Evolutionary conservation across 2,329 filamentous ascomycete genomes (phyloP), one percentile per base, ranked within the genome.

Genomic region (Alternaria arbusti): DNA sequence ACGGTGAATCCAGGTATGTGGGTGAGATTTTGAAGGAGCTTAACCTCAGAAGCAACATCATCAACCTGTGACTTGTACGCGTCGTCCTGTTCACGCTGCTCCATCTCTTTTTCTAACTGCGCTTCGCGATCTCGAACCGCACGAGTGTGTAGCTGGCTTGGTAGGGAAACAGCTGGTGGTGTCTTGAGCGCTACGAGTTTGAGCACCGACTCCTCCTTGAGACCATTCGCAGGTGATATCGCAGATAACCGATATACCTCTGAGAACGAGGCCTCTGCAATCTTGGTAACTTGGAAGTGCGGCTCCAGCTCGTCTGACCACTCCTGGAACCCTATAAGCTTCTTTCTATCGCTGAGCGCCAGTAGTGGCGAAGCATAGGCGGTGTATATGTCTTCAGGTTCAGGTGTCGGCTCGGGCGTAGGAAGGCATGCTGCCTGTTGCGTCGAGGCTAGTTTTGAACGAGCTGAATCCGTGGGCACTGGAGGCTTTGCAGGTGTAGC

Each of bases 221-320:
- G 69, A 13, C 70, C 72, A 5, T 66, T 61, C 6, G 69, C 60
- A 45, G 69, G 59, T 23, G 63, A 66, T 44, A 74, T 73, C 3
- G 82, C 74, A 8, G 81, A 83, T 63, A 90, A 78, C 12, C 88
- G 86, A 74, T 89, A 90, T 4, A 91, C 88, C 71, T 90, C 88
- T 57, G 87, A 87, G 71, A 89, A 91, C 1, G 88, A 89, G 2
- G 89, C 89, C 74, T 91, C 88, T 9, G 88, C 88, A 36, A 91
- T 85, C 69, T 91, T 91, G 9, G 82, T 80, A 44, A 90, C 82
- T 40, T 82, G 73, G 66, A 86, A 86, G 61, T 82, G 76, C 6
- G 76, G 72, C 13, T 79, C 77, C 11, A 85, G 74, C 51, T 79
- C 73, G 5, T 75, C 67, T 15, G 81, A 77, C 82, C 82, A 85